Conservation (phyloP, 441 rosid genomes). For the Populus trichocarpa region DNA sequence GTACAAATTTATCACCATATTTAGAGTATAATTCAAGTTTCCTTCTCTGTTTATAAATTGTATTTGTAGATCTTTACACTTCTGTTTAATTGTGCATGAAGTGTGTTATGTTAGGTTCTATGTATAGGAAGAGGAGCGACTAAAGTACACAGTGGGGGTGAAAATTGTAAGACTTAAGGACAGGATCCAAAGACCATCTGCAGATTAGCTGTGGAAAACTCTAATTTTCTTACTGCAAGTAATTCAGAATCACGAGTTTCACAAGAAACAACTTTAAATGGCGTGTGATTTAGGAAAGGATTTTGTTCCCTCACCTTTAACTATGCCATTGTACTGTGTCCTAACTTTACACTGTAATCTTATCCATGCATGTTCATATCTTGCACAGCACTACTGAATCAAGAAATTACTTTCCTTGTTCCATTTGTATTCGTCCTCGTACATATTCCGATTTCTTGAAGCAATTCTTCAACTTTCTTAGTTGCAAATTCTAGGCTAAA, state of each 20-base stretch:
- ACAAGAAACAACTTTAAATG: background rate
- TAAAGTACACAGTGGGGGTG: background rate
- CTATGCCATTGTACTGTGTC: background rate
- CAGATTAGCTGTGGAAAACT: background rate
- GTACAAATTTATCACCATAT: no score
- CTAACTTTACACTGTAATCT: background rate
- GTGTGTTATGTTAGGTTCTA: background rate
- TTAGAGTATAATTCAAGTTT: no score
- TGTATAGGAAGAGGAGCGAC: background rate
- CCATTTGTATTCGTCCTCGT: background rate
- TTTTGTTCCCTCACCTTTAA: background rate
- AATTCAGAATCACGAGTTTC: background rate
- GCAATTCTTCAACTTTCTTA: background rate
- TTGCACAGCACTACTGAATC: background rate
- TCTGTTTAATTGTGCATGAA: no score
- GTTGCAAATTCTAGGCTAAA: background rate
- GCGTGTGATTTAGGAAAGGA: background rate
- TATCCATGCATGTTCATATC: background rate
- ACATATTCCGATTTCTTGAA: background rate
- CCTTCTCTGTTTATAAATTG: no score
- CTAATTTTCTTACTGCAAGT: background rate
- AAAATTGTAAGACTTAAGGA: background rate
- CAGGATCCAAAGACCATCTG: background rate
- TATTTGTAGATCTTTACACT: no score
- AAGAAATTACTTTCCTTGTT: background rate